Conservation (phyloP, 169 alveolate genomes). For the Eimeria falciformis region DNA sequence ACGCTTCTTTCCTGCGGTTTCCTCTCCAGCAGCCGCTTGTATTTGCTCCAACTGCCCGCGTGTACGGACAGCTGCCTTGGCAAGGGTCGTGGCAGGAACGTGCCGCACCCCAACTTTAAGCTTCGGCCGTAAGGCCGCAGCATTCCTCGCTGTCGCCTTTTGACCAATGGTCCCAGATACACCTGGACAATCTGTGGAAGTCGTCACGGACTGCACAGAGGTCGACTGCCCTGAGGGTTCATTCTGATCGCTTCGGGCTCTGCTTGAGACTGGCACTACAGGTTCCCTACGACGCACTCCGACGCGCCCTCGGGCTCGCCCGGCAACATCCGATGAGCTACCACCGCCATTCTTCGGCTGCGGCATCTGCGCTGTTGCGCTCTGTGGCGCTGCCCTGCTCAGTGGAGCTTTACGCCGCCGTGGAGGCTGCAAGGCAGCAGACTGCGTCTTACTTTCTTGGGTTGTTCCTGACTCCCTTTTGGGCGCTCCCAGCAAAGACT, state of each 20-base stretch:
- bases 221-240: not conserved
- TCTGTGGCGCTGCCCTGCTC: not conserved
- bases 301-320: not conserved
- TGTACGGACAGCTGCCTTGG: constrained; percentile 5
- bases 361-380: constrained; percentile 51
- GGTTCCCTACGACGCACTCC: constrained; percentile 22
- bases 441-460: not conserved
- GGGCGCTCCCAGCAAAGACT: not conserved
- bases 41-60: not conserved
- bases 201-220: not conserved
- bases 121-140: constrained; percentile 17
- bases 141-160: not conserved
- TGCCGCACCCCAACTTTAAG: not conserved
- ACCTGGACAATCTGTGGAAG: not conserved
- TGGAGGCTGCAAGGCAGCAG: constrained; percentile 4
- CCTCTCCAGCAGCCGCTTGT: not conserved
- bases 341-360: constrained; percentile 18
- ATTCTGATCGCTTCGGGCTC: not conserved
- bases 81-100: not conserved
- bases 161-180: not conserved
- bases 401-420: constrained; percentile 12
- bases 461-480: not conserved
- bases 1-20: constrained; percentile 8
- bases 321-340: not conserved
- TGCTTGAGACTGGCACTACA: not conserved